Percentiles rank a stretch among this genome's conserved stretches.
Evolutionary conservation across 805 yeast genomes (phyloP).

Genomic region (Candida qinlingensis): DNA sequence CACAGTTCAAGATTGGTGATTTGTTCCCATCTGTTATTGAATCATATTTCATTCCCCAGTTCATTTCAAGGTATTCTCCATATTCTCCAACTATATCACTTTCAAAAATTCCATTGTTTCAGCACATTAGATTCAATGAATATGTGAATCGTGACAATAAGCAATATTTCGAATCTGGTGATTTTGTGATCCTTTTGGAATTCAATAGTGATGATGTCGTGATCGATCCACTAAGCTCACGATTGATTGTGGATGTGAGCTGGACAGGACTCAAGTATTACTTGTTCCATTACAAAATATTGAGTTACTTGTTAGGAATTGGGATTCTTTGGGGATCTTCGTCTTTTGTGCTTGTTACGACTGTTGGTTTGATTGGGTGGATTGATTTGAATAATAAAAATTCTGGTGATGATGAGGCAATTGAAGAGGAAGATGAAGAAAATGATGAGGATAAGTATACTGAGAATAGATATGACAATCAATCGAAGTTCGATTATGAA

Average conservation of each 20-base stretch:
- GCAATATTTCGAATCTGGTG: conserved; percentile 2
- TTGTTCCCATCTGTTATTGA: conserved; percentile 16
- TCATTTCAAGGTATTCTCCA: too few species aligned
- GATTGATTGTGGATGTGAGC: conserved; percentile 13
- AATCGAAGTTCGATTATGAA: too few species aligned
- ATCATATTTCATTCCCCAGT: conserved; percentile 10
- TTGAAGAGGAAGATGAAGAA: not conserved
- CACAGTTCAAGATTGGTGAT: conserved; percentile 1
- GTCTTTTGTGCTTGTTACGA: conserved; percentile 9
- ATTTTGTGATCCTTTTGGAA: conserved; percentile 18
- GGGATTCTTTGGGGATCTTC: conserved; percentile 17
- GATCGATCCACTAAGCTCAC: conserved; percentile 16
- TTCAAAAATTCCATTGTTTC: conserved; percentile 10
- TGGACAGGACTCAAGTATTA: conserved; percentile 24
- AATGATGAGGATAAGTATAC: not conserved
- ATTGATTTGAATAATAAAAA: conserved; percentile 6
- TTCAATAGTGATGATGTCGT: conserved; percentile 18
- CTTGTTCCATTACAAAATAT: conserved; percentile 18
- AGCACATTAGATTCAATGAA: conserved; percentile 10
- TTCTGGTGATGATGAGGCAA: not conserved
- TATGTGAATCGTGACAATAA: conserved; percentile 6
- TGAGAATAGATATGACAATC: not conserved
- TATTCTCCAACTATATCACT: conserved; percentile 11
- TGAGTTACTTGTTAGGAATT: conserved; percentile 21
- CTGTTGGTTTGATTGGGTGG: conserved; percentile 13